Percentiles rank a stretch among this genome's conserved stretches.
Conservation (phyloP, 2,329 filamentous ascomycete species). For the Claviceps purpurea region DNA sequence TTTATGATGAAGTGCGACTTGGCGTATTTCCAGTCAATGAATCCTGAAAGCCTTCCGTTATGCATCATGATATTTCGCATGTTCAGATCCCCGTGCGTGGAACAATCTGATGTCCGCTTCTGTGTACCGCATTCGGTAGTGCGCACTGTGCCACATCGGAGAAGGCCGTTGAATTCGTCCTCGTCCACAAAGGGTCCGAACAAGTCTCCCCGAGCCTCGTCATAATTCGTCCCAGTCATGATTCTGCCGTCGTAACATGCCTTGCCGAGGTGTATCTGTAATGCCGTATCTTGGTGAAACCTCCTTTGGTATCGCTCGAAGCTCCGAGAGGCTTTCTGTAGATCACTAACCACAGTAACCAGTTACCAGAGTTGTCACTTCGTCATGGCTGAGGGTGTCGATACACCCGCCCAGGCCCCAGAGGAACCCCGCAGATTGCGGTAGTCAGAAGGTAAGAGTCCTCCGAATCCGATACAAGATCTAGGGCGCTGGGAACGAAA, state of each 20-base stretch:
- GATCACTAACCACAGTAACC: background rate
- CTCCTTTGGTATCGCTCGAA: conserved; percentile 3
- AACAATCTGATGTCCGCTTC: conserved; percentile 10
- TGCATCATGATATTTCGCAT: conserved; percentile 15
- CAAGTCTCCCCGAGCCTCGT: conserved; percentile 1
- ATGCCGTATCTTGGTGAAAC: conserved; percentile 1
- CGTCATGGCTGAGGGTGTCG: conserved; percentile 2
- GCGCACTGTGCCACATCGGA: background rate
- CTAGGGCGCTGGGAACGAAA: conserved; percentile 2
- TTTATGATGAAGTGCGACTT: conserved; percentile 7
- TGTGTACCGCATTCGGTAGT: conserved; percentile 2
- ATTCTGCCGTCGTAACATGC: conserved; percentile 3
- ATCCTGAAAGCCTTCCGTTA: conserved; percentile 14
- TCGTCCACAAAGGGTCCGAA: conserved; percentile 6
- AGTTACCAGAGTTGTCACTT: background rate
- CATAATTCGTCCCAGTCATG: background rate
- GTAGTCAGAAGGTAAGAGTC: conserved; percentile 2
- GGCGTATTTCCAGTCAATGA: conserved; percentile 15
- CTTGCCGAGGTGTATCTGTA: background rate
- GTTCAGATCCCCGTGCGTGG: conserved; percentile 27
- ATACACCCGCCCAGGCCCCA: no score
- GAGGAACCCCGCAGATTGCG: background rate
- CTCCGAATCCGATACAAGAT: conserved; percentile 2
- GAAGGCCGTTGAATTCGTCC: conserved; percentile 7
- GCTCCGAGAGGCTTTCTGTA: background rate